Base-by-base conservation (phyloP, 108 stramenopile species). In the Stephanodiscus triporus region DNA sequence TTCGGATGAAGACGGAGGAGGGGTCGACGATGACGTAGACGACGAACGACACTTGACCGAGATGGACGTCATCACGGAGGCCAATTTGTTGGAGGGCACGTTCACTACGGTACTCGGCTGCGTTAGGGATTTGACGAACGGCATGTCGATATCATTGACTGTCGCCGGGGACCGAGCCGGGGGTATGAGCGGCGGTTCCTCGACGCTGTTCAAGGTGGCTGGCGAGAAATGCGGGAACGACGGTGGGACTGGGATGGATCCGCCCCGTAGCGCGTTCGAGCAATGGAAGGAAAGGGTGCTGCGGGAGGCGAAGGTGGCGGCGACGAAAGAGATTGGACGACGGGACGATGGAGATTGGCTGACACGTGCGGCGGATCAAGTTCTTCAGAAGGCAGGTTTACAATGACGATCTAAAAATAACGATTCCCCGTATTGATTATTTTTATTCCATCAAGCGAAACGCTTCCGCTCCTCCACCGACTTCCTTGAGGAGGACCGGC, bases 51-150 rank as follows among this genome's bases (percentile, higher is more conserved):
- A 55, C 9, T 13, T 81, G 42, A 58, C 40, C 29, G 73, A 69
- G 59, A 51, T 20, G 48, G 80, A 81, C 66, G 54, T 81, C 6
- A 58, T 73, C 30, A 58, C 10, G 34, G 68, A 66, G 30, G 80
- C 80, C 3, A 74, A 70, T 74, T 45, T 81, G 26, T 55, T 50
- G 37, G 80, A 81, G 29, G 53, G 73, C 0, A 81, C 48, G 24
- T 81, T 81, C 68, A 73, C 45, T 13, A 56, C 62, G 9, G 47
- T 74, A 2, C 59, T 81, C 48, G 68, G 24, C 0, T 24, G 19
- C 26, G 73, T 74, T 20, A 63, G 57, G 23, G 45, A 70, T n/a
- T 64, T 32, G 42, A 61, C 63, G 30, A 65, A 72, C n/a, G 51
- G 62, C 58, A 20, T 68, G 24, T 27, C 19, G 30, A 53, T 79